Conservation (phyloP, 345 rosid species). For the Moringa oleifera region DNA sequence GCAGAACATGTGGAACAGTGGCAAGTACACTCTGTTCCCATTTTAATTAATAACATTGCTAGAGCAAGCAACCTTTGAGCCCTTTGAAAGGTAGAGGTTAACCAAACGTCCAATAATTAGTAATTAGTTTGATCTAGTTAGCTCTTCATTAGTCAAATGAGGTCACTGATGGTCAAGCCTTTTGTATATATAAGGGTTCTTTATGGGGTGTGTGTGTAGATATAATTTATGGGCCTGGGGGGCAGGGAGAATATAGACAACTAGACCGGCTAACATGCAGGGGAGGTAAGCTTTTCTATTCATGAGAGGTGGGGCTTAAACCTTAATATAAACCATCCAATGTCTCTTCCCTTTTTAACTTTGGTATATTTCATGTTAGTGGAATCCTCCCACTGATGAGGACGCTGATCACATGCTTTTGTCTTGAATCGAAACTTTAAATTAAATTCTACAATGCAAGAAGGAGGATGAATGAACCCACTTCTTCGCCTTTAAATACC, state of each 20-base stretch:
- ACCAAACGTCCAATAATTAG: neutral
- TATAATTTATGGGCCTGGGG: neutral
- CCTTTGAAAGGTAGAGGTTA: neutral
- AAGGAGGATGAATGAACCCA: too few species aligned
- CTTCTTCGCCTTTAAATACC: too few species aligned
- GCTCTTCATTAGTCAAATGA: too few species aligned
- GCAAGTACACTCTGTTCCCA: neutral
- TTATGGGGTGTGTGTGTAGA: too few species aligned
- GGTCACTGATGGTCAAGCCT: too few species aligned
- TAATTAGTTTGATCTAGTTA: neutral
- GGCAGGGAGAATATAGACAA: conserved; percentile 36
- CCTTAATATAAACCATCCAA: neutral
- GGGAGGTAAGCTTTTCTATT: conserved; percentile 21
- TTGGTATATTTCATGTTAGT: neutral
- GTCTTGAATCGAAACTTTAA: neutral
- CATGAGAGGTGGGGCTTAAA: conserved; percentile 26
- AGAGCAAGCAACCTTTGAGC: neutral
- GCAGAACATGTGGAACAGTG: too few species aligned
- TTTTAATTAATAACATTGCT: conserved; percentile 12
- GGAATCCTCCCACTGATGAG: neutral
- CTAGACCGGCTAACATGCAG: conserved; percentile 22
- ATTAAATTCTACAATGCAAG: too few species aligned
- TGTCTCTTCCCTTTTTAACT: neutral
- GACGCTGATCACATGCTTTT: neutral
- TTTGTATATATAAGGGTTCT: too few species aligned